These are phyloP conservation scores for Musa balbisiana DNA, from an alignment of 202 grass and related monocot genomes.

Conservation along the genomic window DNA sequence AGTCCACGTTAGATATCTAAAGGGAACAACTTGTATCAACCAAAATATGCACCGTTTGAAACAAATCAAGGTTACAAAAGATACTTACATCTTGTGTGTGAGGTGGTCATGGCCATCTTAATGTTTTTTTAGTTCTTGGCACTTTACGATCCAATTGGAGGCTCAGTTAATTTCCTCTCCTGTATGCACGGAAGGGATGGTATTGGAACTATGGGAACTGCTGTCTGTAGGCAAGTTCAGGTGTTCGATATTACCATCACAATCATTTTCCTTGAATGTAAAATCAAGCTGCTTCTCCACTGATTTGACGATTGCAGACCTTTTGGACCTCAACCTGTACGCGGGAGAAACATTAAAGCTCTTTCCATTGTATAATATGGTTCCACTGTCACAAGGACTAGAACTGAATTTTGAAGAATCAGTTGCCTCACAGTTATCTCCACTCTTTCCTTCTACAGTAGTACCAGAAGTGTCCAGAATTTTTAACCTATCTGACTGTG, in stretches of 20 bases:
- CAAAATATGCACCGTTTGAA: background rate
- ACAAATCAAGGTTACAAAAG: background rate
- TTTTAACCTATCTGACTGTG: background rate
- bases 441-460: background rate
- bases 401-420: constrained; percentile 4
- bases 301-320: constrained; percentile 23
- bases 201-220: background rate
- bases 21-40: too few species aligned
- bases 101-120: background rate
- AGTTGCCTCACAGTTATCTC: background rate
- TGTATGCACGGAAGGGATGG: background rate
- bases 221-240: background rate
- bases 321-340: constrained; percentile 23
- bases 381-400: constrained; percentile 8
- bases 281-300: constrained; percentile 25
- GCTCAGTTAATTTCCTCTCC: background rate
- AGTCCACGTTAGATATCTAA: too few species aligned
- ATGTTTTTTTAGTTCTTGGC: background rate
- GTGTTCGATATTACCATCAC: background rate
- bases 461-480: constrained; percentile 2
- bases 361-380: background rate
- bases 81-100: background rate
- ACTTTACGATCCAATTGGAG: background rate
- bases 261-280: constrained; percentile 10
- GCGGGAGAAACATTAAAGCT: constrained; percentile 18